These are phyloP conservation scores for Flagelloscypha sp. DNA, from an alignment of 768 basidiomycete genomes.

Conservation along the genomic window DNA sequence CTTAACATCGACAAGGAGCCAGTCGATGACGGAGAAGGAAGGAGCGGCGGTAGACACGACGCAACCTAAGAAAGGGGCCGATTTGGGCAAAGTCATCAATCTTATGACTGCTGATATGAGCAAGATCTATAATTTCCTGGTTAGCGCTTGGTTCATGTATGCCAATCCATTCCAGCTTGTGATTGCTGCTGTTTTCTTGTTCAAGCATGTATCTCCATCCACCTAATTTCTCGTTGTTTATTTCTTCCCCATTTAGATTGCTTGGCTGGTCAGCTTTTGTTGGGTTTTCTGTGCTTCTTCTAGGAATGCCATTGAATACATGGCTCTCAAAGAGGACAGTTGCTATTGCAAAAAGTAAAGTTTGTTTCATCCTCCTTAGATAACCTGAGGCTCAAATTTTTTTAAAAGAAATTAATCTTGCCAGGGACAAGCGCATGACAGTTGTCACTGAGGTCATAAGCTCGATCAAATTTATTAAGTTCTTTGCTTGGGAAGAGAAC, in stretches of 20 bases:
- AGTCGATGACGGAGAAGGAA: not conserved
- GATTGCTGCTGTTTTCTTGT: slow-evolving; percentile 67
- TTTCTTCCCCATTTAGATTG: slow-evolving; percentile 28
- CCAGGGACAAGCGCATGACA: slow-evolving; percentile 70
- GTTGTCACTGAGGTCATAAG: slow-evolving; percentile 75
- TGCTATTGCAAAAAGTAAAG: slow-evolving; percentile 48
- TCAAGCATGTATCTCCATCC: slow-evolving; percentile 45
- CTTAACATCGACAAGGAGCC: not conserved
- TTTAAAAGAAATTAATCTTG: slow-evolving; percentile 43
- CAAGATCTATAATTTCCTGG: slow-evolving; percentile 42
- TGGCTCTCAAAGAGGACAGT: slow-evolving; percentile 52
- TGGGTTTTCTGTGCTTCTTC: slow-evolving; percentile 59
- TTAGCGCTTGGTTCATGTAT: slow-evolving; percentile 58
- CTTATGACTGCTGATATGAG: slow-evolving; percentile 28
- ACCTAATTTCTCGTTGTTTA: not conserved
- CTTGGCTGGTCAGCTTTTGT: slow-evolving; percentile 67
- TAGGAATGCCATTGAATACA: slow-evolving; percentile 70
- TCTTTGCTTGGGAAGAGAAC: slow-evolving; percentile 73
- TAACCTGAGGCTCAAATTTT: no score
- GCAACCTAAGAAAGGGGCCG: slow-evolving; percentile 26
- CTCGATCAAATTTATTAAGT: slow-evolving; percentile 73
- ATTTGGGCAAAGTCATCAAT: slow-evolving; percentile 1
- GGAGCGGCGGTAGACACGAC: slow-evolving; percentile 8
- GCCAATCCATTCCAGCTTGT: slow-evolving; percentile 74
- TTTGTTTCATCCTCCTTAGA: no score